Evolutionary conservation across 306 rosid genomes (phyloP), one percentile per base, ranked within the genome.

Genomic region (Clitoria ternatea): DNA sequence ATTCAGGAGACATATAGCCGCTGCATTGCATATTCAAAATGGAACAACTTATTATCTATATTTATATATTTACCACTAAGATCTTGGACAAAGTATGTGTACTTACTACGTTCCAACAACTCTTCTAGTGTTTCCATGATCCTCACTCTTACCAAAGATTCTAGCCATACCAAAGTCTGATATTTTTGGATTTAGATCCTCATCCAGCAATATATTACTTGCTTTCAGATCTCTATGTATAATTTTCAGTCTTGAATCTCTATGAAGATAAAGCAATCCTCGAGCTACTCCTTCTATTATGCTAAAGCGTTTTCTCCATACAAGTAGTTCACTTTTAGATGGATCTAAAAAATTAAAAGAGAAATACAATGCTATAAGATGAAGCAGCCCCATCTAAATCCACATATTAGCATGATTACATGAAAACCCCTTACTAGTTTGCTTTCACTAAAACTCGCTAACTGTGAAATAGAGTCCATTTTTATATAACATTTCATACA

Each of bases 1-100:
- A 68, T 61, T 69, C 64, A 7, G 76, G 68, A 1, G 76, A 49
- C 40, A 79, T 71, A n/a, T 78, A 71, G 4, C 73, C 73, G 43
- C 69, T 70, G 7, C 42, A 76, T 63, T 53, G n/a, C n/a, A n/a
- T n/a, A n/a, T n/a, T n/a, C n/a, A 18, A 32, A 23, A 33, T 56
- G 2, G 8, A 5, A 60, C 12, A 33, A 8, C 9, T 48, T 23
- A 47, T 5, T 11, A 17, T 7, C 3, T 37, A 4, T 42, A 19
- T 18, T 7, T 12, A 57, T 27, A 43, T 2, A 43, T 20, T 15
- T 26, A 3, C 14, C 15, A 11, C 8, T 11, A 2, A 40, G 10
- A n/a, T 22, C 4, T 42, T 30, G 14, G 5, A 42, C 36, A 63
- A 6, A 22, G 5, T 44, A 53, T 32, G 29, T 7, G 4, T 33